A percentile compares a stretch with the other conserved stretches of the same genome.
Evolutionary conservation across 768 basidiomycete genomes (phyloP).

Genomic region (Mycena galericulata): DNA sequence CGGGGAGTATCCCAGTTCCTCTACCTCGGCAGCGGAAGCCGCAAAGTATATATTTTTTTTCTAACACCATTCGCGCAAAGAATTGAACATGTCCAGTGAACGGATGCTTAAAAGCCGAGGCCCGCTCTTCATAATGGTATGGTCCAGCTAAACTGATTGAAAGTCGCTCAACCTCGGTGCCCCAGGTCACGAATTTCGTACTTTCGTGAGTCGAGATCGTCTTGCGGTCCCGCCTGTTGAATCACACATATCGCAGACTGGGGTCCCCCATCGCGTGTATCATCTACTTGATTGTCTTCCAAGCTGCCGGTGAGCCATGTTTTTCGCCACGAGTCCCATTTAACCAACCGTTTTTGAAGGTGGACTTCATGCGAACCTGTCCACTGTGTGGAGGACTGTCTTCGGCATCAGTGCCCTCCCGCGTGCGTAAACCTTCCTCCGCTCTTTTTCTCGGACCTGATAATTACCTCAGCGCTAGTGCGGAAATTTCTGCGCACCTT

Average conservation of each 20-base stretch:
- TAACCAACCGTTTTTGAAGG: slow-evolving; percentile 9
- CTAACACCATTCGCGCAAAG: slow-evolving; percentile 59
- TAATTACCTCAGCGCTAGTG: slow-evolving; percentile 68
- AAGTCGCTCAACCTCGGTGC: slow-evolving; percentile 49
- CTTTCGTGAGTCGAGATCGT: slow-evolving; percentile 57
- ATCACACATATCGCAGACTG: slow-evolving; percentile 9
- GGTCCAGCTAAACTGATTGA: background rate
- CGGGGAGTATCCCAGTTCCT: slow-evolving; percentile 83
- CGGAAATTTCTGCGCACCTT: too few relatives aligned
- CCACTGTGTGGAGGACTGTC: slow-evolving; percentile 63
- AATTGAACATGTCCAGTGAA: slow-evolving; percentile 76
- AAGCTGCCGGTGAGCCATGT: slow-evolving; percentile 77
- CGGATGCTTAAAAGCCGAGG: slow-evolving; percentile 70
- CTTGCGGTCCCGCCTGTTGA: background rate
- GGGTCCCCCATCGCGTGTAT: slow-evolving; percentile 74
- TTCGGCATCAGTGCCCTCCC: slow-evolving; percentile 68
- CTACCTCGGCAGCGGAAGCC: slow-evolving; percentile 76
- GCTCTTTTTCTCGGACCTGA: slow-evolving; percentile 57
- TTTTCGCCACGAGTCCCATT: slow-evolving; percentile 35
- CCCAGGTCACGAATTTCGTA: slow-evolving; percentile 81
- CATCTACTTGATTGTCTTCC: slow-evolving; percentile 69
- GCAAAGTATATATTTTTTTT: slow-evolving; percentile 46
- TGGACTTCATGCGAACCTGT: slow-evolving; percentile 24
- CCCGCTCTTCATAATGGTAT: slow-evolving; percentile 43
- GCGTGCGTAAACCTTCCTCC: slow-evolving; percentile 30